phyloP scores from a whole-genome alignment of 2,329 filamentous ascomycete species.

The Botryotinia convoluta region DNA sequence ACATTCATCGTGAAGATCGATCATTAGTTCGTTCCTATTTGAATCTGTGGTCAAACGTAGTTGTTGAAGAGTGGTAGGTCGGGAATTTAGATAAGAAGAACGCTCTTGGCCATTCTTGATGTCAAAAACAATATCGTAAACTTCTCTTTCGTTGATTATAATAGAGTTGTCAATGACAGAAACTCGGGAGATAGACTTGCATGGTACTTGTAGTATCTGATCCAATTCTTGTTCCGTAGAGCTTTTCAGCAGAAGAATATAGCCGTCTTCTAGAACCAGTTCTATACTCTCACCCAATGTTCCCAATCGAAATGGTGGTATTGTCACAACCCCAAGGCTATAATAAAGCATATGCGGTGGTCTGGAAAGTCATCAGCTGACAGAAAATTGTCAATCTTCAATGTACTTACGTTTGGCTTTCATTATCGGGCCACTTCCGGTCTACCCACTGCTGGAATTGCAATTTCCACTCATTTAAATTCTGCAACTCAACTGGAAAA shows the following conservation, averaged over 20 bases:
- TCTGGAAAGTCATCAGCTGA: conserved; percentile 8
- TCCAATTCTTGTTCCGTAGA: conserved; percentile 17
- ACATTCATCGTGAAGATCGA: conserved; percentile 1
- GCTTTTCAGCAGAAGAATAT: conserved; percentile 16
- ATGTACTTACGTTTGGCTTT: not conserved
- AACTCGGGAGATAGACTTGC: conserved; percentile 5
- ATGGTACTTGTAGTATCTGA: conserved; percentile 22
- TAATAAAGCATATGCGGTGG: conserved; percentile 18
- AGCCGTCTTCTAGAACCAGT: conserved; percentile 12
- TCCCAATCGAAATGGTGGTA: conserved; percentile 9
- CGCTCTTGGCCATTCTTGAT: not conserved
- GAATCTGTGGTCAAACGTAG: not conserved
- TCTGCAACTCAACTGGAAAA: conserved; percentile 30
- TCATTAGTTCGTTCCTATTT: not conserved
- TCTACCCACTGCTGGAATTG: conserved; percentile 32
- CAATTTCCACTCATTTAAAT: conserved; percentile 27
- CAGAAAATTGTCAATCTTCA: not conserved
- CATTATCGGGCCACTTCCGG: conserved; percentile 9
- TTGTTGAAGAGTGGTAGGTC: not conserved
- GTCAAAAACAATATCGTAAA: not conserved
- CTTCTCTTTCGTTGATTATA: not conserved
- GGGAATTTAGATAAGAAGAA: conserved; percentile 10
- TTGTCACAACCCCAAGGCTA: conserved; percentile 8
- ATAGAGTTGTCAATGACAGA: not conserved
- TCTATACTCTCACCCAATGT: conserved; percentile 2